Base-by-base conservation (phyloP, 306 rosid genomes). In the Cucumis cinereus region DNA sequence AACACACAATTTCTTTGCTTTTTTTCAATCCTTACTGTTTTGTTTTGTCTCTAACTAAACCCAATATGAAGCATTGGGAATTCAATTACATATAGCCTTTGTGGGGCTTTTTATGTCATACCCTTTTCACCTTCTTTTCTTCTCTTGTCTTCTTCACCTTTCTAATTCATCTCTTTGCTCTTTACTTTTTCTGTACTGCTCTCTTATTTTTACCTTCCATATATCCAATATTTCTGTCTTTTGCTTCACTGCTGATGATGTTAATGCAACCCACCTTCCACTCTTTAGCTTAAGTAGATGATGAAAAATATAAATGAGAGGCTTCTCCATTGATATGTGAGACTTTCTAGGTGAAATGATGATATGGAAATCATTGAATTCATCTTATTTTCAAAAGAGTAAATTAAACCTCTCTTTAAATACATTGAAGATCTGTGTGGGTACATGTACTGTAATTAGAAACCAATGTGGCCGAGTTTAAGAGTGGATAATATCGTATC, bases 101-200 rank as follows among this genome's bases (percentile, higher is more conserved):
- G 45, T 64, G 49, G 49, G 62, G 11, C 11, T 2, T 36, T 8
- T 28, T 62, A 22, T 62, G 45, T 33, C 49, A 16, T 64, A 20
- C 49, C 72, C 49, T n/a, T 63, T 35, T 63, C 45, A 15, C 45
- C 24, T 61, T 16, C 70, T 64, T 64, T 64, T 41, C 49, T 33
- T 35, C 72, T 64, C 72, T 62, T 62, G 28, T 64, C 49, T 64
- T 64, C 45, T 64, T 64, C 72, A 33, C 72, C 28, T 36, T 66
- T 41, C 73, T 19, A n/a, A 66, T 13, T 40, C 73, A 19, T n/a
- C 33, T 5, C 30, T 40, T 64, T 40, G 49, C 43, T 64, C 20
- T 66, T 63, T 64, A 0, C 16, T 10, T 20, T 40, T 66, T 40
- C 22, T 35, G 23, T 62, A 7, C 45, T 62, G 35, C 35, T 30